phyloP scores from a whole-genome alignment of 1,284 basidiomycete genomes.

The Kwoniella shivajii region DNA sequence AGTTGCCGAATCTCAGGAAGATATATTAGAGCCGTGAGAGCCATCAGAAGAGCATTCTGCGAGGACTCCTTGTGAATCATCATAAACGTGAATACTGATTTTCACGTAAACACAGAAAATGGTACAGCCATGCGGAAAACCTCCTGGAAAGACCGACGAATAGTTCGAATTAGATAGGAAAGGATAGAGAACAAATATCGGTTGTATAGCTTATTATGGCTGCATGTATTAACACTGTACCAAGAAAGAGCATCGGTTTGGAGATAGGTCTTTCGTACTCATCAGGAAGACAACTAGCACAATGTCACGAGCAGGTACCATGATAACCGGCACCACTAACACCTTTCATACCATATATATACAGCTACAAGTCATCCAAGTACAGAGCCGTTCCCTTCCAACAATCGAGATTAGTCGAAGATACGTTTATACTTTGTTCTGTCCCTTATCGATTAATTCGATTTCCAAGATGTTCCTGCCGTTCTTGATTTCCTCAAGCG shows the following conservation, averaged over 20 bases:
- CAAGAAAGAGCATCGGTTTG: not conserved
- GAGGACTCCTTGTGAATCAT: not conserved
- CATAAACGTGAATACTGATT: not conserved
- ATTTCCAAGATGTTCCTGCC: conserved; percentile 56
- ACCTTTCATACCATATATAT: too few relatives aligned
- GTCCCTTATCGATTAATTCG: conserved; percentile 30
- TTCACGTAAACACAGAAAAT: conserved; percentile 66
- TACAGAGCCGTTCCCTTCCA: too few relatives aligned
- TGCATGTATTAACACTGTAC: not conserved
- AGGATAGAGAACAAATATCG: too few relatives aligned
- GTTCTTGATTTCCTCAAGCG: conserved; percentile 68
- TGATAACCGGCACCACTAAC: too few relatives aligned
- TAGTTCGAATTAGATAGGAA: too few relatives aligned
- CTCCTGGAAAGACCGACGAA: conserved; percentile 89
- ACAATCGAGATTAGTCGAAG: too few relatives aligned
- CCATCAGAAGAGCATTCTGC: too few relatives aligned
- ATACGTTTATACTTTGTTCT: conserved; percentile 9
- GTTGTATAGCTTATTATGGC: not conserved
- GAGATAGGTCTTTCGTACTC: not conserved
- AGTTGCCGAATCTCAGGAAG: too few relatives aligned
- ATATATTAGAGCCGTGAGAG: too few relatives aligned
- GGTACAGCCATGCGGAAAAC: conserved; percentile 97
- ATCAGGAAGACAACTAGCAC: too few relatives aligned
- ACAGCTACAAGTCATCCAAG: not conserved
- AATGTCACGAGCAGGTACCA: too few relatives aligned